Evolutionary conservation across 2,329 filamentous ascomycete genomes (phyloP), one percentile per base, ranked within the genome.

Genomic region (Venturia nashicola): DNA sequence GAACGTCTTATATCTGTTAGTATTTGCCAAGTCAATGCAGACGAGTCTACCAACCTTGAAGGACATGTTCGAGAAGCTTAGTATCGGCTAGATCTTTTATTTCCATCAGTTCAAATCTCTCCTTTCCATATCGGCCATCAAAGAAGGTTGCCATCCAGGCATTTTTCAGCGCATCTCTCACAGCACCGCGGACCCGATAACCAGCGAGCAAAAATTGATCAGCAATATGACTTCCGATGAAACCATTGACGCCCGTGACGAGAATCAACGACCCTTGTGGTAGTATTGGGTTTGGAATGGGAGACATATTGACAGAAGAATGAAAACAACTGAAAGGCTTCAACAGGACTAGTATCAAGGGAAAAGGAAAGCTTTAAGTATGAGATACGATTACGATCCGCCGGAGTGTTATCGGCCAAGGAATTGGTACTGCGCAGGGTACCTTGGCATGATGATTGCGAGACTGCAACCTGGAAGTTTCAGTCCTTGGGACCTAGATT

Each of bases 221-320:
- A 2, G 65, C 70, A 1, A 74, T 59, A 61, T 74, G 70, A 23
- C 69, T 70, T 18, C 70, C 74, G 34, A 75, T 71, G 23, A 74
- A 66, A 14, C 74, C 73, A 65, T 72, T 75, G 7, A 68, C 70
- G 12, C 73, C 74, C 0, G 74, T 76, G 2, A 76, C 71, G 9
- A 76, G 69, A 36, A 76, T 65, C 34, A 65, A 62, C 20, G 69
- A 67, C 40, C 70, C 71, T 4, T 71, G 64, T 12, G 68, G 67
- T 11, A 68, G 61, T 23, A 59, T 60, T 9, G 64, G 66, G 32
- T 65, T 57, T 9, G 34, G 14, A 9, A 36, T 18, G 18, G 32
- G 51, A 34, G 51, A 57, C 51, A 57, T 57, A 6, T 57, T 36
- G 51, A 12, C 32, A 57, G 32, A 57, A 57, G 14, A 16, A 7